Evolutionary conservation across 1,284 basidiomycete genomes (phyloP).

Genomic region (Pseudozyma sp.): DNA sequence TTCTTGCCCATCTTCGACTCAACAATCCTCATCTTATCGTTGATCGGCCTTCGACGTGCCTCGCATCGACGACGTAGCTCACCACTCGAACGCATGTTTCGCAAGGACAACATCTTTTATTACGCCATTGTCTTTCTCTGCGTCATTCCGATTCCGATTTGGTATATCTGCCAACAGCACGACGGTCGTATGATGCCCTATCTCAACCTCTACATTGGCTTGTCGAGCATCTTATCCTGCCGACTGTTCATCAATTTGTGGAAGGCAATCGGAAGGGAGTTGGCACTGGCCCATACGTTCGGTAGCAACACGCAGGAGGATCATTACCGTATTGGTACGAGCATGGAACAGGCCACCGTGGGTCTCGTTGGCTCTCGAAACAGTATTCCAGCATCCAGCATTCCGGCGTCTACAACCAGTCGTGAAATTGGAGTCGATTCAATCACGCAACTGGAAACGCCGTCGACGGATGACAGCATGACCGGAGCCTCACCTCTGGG

Average conservation of each 20-base stretch:
- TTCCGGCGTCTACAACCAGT: background rate
- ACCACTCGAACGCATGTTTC: conserved; percentile 44
- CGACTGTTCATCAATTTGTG: conserved; percentile 51
- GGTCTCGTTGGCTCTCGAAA: conserved; percentile 22
- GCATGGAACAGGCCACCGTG: conserved; percentile 27
- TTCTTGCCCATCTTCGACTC: conserved; percentile 52
- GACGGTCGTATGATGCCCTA: conserved; percentile 52
- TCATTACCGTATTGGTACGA: conserved; percentile 30
- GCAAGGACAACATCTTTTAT: conserved; percentile 53
- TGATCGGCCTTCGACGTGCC: conserved; percentile 41
- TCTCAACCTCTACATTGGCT: conserved; percentile 47
- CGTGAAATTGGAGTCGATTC: conserved; percentile 10
- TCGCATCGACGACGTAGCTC: conserved; percentile 40
- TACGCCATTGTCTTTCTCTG: conserved; percentile 44
- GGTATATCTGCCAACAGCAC: conserved; percentile 33
- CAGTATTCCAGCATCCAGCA: conserved; percentile 6
- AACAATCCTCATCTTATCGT: conserved; percentile 37
- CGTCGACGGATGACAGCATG: conserved; percentile 11
- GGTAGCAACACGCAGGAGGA: conserved; percentile 29
- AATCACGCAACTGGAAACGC: conserved; percentile 2
- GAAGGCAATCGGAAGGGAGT: conserved; percentile 51
- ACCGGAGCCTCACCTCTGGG: conserved; percentile 3
- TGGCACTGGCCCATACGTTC: conserved; percentile 46
- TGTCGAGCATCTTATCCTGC: conserved; percentile 47
- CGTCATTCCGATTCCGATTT: conserved; percentile 50